Conservation (phyloP, 2,329 filamentous ascomycete species). For the Neopestalotiopsis sp. region DNA sequence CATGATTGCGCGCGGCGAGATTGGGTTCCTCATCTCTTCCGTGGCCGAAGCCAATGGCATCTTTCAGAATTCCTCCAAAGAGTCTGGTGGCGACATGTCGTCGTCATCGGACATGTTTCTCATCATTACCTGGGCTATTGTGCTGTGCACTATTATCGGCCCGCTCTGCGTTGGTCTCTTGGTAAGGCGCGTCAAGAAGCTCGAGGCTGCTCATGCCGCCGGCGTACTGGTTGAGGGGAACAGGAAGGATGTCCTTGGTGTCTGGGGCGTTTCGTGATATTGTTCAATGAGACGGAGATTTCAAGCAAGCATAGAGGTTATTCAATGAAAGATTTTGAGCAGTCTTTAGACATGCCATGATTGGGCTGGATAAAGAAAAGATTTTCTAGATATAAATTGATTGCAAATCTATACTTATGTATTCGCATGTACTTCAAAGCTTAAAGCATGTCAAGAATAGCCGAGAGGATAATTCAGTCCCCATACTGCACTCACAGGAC, state of each 20-base stretch:
- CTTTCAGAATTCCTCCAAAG: conserved; percentile 34
- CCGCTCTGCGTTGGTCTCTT: conserved; percentile 54
- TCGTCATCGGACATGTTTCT: conserved; percentile 50
- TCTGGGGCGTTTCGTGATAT: conserved; percentile 32
- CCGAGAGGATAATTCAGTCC: too few relatives aligned
- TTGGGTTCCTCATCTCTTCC: conserved; percentile 77
- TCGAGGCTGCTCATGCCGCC: conserved; percentile 29
- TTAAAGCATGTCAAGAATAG: too few relatives aligned
- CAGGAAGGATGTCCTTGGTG: conserved; percentile 30
- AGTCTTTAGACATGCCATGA: too few relatives aligned
- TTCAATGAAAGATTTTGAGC: too few relatives aligned
- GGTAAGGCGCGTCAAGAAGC: conserved; percentile 45
- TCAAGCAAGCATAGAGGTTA: too few relatives aligned
- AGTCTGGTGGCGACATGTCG: too few relatives aligned
- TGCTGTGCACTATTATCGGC: conserved; percentile 58
- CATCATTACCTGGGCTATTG: conserved; percentile 60
- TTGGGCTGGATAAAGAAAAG: too few relatives aligned
- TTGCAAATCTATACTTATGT: too few relatives aligned
- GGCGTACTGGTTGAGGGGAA: conserved; percentile 17
- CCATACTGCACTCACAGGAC: too few relatives aligned
- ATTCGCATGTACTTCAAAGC: too few relatives aligned
- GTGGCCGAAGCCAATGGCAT: conserved; percentile 62
- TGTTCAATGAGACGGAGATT: background rate
- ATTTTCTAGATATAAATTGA: too few relatives aligned
- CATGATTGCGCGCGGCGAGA: conserved; percentile 81